Percentiles rank a stretch among this genome's conserved stretches.
These are phyloP conservation scores for Purshia tridentata DNA, from an alignment of 306 rosid species.

Conservation along the genomic window DNA sequence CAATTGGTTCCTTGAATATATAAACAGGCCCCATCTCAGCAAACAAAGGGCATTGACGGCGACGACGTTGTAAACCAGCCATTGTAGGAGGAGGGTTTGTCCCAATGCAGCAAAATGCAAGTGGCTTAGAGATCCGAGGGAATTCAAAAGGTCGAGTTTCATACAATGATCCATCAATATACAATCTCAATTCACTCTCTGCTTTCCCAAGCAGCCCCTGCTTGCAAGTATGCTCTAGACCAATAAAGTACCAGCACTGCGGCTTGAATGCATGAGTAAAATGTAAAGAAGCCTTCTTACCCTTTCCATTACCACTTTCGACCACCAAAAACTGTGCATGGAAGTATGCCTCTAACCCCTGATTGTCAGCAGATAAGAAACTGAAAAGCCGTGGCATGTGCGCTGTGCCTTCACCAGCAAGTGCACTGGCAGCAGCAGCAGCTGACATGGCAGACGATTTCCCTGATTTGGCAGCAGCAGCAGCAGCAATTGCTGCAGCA, in stretches of 20 bases:
- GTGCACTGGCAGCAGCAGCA: slow-evolving; percentile 99
- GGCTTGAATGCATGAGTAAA: slow-evolving; percentile 97
- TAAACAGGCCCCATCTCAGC: slow-evolving; percentile 99
- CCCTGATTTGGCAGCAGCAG: slow-evolving; percentile 93
- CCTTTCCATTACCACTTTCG: slow-evolving; percentile 89
- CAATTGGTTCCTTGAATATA: slow-evolving; percentile 93
- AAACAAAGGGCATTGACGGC: slow-evolving; percentile 97
- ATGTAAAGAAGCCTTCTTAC: slow-evolving; percentile 89
- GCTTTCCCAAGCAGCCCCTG: slow-evolving; percentile 80
- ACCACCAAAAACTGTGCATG: slow-evolving; percentile 98
- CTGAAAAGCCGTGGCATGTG: slow-evolving; percentile 98
- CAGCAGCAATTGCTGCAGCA: slow-evolving; percentile 99
- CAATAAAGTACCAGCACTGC: slow-evolving; percentile 97
- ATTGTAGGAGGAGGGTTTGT: slow-evolving; percentile 99
- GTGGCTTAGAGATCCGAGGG: slow-evolving; percentile 91
- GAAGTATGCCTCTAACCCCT: slow-evolving; percentile 96
- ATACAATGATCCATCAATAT: slow-evolving; percentile 81
- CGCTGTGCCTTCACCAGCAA: slow-evolving; percentile 96
- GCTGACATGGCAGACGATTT: slow-evolving; percentile 98
- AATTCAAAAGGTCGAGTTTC: slow-evolving; percentile 93
- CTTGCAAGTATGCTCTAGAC: slow-evolving; percentile 84
- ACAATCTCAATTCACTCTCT: slow-evolving; percentile 83
- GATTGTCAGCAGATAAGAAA: slow-evolving; percentile 94
- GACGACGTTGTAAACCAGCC: slow-evolving; percentile 99
- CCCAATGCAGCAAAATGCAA: slow-evolving; percentile 97